Conservation (phyloP, 805 yeast species). For the Ogataea saltuana region DNA sequence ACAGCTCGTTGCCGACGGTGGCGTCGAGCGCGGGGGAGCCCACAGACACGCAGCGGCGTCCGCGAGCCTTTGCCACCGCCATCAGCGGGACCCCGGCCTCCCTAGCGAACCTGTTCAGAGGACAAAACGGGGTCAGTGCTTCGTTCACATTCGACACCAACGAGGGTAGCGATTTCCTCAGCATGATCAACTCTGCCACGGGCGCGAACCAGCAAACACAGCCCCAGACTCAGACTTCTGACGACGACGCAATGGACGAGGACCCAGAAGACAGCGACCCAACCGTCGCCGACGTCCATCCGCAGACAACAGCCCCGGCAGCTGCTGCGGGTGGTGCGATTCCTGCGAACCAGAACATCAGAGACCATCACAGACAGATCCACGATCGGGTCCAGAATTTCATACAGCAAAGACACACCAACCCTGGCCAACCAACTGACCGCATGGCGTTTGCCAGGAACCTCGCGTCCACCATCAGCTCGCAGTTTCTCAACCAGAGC, state of each 20-base stretch:
- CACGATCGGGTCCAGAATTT: constrained; percentile 18
- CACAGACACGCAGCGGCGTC: constrained; percentile 16
- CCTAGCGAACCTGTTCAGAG: constrained; percentile 14
- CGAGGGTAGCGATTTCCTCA: constrained; percentile 8
- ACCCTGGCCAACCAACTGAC: constrained; percentile 8
- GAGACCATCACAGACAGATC: constrained; percentile 15
- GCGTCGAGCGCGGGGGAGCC: constrained; percentile 18
- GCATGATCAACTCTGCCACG: constrained; percentile 3
- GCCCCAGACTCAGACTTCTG: neutral
- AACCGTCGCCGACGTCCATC: neutral
- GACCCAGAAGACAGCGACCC: constrained; percentile 19
- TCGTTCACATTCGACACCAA: constrained; percentile 14
- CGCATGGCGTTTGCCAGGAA: constrained; percentile 18
- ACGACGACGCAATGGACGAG: constrained; percentile 18
- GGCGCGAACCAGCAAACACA: constrained; percentile 1
- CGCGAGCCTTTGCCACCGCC: constrained; percentile 19
- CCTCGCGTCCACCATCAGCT: constrained; percentile 17
- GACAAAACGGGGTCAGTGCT: constrained; percentile 9
- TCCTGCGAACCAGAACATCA: too few relatives aligned
- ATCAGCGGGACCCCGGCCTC: constrained; percentile 20
- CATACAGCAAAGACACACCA: constrained; percentile 11
- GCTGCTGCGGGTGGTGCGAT: constrained; percentile 3
- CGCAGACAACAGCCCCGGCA: neutral
- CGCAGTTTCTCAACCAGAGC: constrained; percentile 12
- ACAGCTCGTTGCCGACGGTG: constrained; percentile 17